Conservation (phyloP, 306 rosid species). For the Quercus rubra region DNA sequence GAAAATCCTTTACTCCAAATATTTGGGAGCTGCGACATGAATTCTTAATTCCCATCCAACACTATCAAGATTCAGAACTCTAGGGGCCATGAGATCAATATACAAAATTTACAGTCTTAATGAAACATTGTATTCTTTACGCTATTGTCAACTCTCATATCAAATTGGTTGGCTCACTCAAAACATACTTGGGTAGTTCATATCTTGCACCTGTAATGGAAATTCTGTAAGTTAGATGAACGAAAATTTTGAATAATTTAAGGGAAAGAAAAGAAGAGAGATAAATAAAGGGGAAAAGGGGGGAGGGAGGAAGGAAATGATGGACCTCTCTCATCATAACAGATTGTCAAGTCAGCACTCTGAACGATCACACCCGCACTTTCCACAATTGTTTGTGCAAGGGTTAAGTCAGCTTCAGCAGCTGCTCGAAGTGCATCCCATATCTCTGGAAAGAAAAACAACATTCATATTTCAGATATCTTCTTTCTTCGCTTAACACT, state of each 20-base stretch:
- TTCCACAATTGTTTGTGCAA: slow-evolving; percentile 91
- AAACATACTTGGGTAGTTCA: slow-evolving; percentile 91
- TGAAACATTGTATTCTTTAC: slow-evolving; percentile 24
- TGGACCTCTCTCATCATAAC: slow-evolving; percentile 95
- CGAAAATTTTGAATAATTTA: background rate
- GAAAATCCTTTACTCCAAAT: background rate
- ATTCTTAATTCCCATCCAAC: background rate
- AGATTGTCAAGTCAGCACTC: slow-evolving; percentile 86
- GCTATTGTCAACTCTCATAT: slow-evolving; percentile 58
- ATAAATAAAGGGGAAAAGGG: background rate
- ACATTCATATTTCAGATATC: background rate
- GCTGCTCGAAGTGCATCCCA: slow-evolving; percentile 99
- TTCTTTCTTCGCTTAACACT: background rate
- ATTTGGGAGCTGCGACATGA: background rate
- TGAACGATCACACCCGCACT: slow-evolving; percentile 95
- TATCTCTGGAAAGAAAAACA: slow-evolving; percentile 53
- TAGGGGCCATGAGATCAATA: slow-evolving; percentile 40
- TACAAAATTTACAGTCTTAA: slow-evolving; percentile 78
- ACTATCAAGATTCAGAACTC: background rate
- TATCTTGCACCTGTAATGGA: slow-evolving; percentile 82
- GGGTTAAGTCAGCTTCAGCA: slow-evolving; percentile 80
- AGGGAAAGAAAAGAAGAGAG: background rate
- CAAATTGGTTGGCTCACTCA: slow-evolving; percentile 98
- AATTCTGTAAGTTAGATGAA: background rate
- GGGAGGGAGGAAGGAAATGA: background rate